phyloP scores from a whole-genome alignment of 345 rosid genomes.

The Cardamine resedifolia region DNA sequence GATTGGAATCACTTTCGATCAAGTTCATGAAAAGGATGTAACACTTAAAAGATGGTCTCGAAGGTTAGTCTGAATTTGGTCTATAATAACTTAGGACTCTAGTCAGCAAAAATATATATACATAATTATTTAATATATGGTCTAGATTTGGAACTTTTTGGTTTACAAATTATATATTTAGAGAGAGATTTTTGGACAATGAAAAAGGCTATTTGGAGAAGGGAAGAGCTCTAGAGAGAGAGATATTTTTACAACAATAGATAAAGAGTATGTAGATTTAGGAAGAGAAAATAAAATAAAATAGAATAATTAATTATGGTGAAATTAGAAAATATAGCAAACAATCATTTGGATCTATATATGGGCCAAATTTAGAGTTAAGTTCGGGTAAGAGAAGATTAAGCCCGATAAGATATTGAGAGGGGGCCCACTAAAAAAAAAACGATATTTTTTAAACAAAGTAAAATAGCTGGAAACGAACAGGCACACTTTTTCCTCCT shows the following conservation, averaged over 20 bases:
- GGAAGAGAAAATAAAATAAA: too few relatives aligned
- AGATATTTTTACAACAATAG: too few relatives aligned
- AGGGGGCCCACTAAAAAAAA: not conserved
- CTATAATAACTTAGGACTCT: too few relatives aligned
- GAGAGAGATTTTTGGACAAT: not conserved
- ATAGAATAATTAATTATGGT: not conserved
- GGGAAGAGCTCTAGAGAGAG: not conserved
- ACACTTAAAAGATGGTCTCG: not conserved
- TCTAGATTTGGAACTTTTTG: too few relatives aligned
- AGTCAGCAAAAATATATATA: too few relatives aligned
- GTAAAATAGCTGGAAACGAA: not conserved
- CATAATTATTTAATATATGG: too few relatives aligned
- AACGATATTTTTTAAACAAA: not conserved
- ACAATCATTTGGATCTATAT: not conserved
- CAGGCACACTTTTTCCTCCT: slow-evolving; percentile 2
- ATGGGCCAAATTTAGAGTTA: not conserved
- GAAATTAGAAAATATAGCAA: not conserved
- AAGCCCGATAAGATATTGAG: not conserved
- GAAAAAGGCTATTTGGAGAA: not conserved
- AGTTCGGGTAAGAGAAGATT: not conserved
- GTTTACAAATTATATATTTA: too few relatives aligned
- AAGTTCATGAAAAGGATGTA: not conserved
- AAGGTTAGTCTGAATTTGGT: not conserved
- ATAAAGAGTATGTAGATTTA: too few relatives aligned
- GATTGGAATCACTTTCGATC: not conserved